Evolutionary conservation across 2,329 filamentous ascomycete species (phyloP).

Genomic region (Coleophoma cylindrospora): DNA sequence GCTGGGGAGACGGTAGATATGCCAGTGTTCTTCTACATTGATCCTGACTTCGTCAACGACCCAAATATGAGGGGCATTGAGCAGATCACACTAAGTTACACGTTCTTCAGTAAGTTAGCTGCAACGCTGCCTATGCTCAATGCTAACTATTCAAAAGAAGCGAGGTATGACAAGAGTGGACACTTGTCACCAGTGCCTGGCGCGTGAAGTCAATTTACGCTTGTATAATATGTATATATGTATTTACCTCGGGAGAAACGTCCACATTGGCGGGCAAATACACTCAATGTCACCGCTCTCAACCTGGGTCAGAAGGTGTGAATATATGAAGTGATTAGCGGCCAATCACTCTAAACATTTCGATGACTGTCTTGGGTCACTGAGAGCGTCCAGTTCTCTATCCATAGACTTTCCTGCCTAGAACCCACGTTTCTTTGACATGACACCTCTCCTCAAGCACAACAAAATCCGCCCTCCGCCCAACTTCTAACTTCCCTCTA

Average conservation of each 20-base stretch:
- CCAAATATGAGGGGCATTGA: constrained; percentile 90
- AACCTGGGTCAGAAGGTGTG: neutral
- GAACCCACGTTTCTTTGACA: constrained; percentile 20
- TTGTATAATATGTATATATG: constrained; percentile 6
- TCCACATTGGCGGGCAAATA: neutral
- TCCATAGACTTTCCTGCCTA: constrained; percentile 13
- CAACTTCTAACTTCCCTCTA: constrained; percentile 17
- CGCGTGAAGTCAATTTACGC: constrained; percentile 7
- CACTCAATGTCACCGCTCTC: neutral
- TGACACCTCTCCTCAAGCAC: constrained; percentile 14
- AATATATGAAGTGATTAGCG: no score
- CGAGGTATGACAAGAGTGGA: constrained; percentile 78
- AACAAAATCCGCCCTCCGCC: constrained; percentile 22
- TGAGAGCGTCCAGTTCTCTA: neutral
- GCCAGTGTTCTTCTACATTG: constrained; percentile 99
- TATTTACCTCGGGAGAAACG: constrained; percentile 11
- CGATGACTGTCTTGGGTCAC: no score
- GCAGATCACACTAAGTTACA: constrained; percentile 94
- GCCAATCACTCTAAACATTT: no score
- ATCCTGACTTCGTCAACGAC: constrained; percentile 90
- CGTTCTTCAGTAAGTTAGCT: constrained; percentile 82
- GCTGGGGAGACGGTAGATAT: constrained; percentile 97
- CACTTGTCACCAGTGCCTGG: constrained; percentile 40
- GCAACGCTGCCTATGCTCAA: no score
- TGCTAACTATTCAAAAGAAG: constrained; percentile 46